Evolutionary conservation across 2,329 filamentous ascomycete genomes (phyloP).

Genomic region (Pseudogymnoascus destructans): DNA sequence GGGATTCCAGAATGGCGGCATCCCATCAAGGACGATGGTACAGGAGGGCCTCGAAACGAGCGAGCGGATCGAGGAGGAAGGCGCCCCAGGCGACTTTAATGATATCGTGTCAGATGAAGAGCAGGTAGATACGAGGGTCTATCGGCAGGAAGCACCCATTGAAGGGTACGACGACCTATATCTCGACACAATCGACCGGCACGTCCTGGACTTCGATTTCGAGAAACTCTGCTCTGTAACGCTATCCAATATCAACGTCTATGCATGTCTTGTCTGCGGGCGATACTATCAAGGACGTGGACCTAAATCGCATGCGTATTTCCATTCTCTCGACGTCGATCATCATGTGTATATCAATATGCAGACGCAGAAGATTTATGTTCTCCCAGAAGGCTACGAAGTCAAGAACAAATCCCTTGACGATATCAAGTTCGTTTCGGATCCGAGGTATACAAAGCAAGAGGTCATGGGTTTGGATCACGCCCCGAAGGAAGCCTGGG

Average conservation of each 20-base stretch:
- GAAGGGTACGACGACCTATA: constrained; percentile 93
- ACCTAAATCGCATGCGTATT: constrained; percentile 90
- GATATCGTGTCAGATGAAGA: constrained; percentile 26
- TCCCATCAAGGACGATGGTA: constrained; percentile 22
- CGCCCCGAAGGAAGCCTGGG: constrained; percentile 50
- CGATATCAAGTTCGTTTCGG: constrained; percentile 95
- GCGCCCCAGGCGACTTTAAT: constrained; percentile 21
- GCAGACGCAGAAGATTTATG: constrained; percentile 80
- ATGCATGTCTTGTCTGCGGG: constrained; percentile 94
- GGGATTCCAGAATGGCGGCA: constrained; percentile 19
- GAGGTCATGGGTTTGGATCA: constrained; percentile 74
- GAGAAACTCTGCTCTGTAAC: constrained; percentile 96
- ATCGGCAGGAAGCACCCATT: constrained; percentile 63
- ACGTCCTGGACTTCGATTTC: constrained; percentile 93
- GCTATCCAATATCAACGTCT: constrained; percentile 96
- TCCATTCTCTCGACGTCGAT: constrained; percentile 85
- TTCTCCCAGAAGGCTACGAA: constrained; percentile 92
- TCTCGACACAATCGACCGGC: constrained; percentile 89
- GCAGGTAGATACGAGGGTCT: constrained; percentile 24
- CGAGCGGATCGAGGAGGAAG: constrained; percentile 18
- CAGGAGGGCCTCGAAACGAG: constrained; percentile 12
- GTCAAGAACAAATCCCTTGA: constrained; percentile 89
- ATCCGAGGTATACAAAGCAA: constrained; percentile 68
- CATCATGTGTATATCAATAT: constrained; percentile 99
- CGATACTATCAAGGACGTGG: constrained; percentile 94